Evolutionary conservation across 495 filamentous ascomycete species (phyloP).

Genomic region (Penicillium fimorum): DNA sequence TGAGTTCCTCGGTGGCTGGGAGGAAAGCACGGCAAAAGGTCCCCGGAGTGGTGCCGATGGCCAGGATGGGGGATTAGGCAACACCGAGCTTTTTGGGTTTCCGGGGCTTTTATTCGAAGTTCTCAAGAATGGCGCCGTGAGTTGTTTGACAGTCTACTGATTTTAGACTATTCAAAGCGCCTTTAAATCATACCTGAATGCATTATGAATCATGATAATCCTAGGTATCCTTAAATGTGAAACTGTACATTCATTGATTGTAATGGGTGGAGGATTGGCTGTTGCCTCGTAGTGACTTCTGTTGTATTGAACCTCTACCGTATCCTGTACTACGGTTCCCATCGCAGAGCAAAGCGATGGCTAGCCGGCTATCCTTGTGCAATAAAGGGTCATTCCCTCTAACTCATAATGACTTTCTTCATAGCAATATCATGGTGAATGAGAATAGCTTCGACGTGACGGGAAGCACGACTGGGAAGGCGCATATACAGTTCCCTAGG

Average conservation of each 20-base stretch:
- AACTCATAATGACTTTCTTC: slow-evolving; percentile 29
- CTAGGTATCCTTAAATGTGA: too few species aligned
- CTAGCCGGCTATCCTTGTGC: too few species aligned
- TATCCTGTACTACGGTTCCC: too few species aligned
- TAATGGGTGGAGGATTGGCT: too few species aligned
- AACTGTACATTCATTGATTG: too few species aligned
- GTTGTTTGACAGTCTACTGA: slow-evolving; percentile 85
- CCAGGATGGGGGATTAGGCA: slow-evolving; percentile 61
- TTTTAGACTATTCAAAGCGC: neutral
- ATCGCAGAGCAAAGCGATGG: too few species aligned
- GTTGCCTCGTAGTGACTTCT: too few species aligned
- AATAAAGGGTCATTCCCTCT: too few species aligned
- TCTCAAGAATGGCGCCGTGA: slow-evolving; percentile 86
- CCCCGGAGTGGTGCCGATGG: slow-evolving; percentile 39
- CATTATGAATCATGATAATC: slow-evolving; percentile 12
- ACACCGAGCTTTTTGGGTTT: slow-evolving; percentile 89
- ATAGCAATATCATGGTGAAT: slow-evolving; percentile 39
- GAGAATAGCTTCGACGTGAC: slow-evolving; percentile 24
- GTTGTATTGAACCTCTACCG: too few species aligned
- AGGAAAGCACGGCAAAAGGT: slow-evolving; percentile 62
- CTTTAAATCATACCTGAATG: slow-evolving; percentile 6
- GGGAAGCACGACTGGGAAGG: slow-evolving; percentile 37
- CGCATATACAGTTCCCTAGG: slow-evolving; percentile 23
- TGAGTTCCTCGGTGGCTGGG: slow-evolving; percentile 87
- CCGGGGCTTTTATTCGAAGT: slow-evolving; percentile 95